A percentile compares a stretch with the other conserved stretches of the same genome.
Evolutionary conservation across 352 stramenopile genomes (phyloP).

Genomic region (Phytophthora tubulina): DNA sequence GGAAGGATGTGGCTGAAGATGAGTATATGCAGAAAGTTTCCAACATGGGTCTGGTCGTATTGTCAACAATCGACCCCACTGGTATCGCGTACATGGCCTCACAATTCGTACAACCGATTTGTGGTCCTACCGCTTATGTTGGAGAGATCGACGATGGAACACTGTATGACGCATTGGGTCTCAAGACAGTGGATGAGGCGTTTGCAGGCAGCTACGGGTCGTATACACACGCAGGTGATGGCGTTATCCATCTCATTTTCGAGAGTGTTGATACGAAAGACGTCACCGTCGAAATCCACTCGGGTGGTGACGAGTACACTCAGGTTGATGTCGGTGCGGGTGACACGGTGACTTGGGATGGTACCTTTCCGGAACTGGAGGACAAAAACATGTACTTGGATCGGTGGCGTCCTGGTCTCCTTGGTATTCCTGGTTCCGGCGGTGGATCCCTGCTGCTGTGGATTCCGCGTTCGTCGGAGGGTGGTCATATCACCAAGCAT

Average conservation of each 20-base stretch:
- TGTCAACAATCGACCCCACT: slow-evolving; percentile 47
- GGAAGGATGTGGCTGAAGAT: slow-evolving; percentile 29
- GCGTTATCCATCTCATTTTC: slow-evolving; percentile 42
- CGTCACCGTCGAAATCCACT: slow-evolving; percentile 38
- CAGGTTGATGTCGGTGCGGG: slow-evolving; percentile 22
- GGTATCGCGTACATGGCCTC: slow-evolving; percentile 55
- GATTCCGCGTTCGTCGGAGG: slow-evolving; percentile 38
- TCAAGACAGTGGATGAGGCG: slow-evolving; percentile 39
- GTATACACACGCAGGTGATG: slow-evolving; percentile 38
- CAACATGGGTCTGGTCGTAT: slow-evolving; percentile 33
- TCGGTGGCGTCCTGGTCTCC: not conserved
- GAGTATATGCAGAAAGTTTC: too few relatives aligned
- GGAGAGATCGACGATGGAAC: slow-evolving; percentile 57
- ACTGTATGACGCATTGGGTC: slow-evolving; percentile 41
- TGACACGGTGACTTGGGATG: not conserved
- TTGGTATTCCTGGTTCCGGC: not conserved
- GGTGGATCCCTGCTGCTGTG: slow-evolving; percentile 37
- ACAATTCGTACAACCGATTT: slow-evolving; percentile 62
- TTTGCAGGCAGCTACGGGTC: slow-evolving; percentile 48
- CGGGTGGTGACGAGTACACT: slow-evolving; percentile 29
- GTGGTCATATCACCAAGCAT: slow-evolving; percentile 24
- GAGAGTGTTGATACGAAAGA: slow-evolving; percentile 46
- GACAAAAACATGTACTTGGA: slow-evolving; percentile 2
- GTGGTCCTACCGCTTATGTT: slow-evolving; percentile 50
- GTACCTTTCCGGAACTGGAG: not conserved